phyloP scores from a whole-genome alignment of 1,139 yeast genomes.

The Debaryomyces udenii region DNA sequence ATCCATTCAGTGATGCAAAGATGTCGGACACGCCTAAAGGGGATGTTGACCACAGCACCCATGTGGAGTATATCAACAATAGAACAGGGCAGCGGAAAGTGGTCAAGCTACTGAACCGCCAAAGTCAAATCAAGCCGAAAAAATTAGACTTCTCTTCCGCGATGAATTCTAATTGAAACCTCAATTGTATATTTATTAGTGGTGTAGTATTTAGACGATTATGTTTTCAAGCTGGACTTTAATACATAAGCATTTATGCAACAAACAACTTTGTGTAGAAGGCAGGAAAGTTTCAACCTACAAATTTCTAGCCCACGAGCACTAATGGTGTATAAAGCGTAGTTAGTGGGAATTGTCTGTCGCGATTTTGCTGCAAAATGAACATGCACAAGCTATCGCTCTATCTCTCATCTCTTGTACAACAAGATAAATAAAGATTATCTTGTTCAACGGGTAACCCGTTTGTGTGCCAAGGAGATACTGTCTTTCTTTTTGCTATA shows the following conservation, averaged over 20 bases:
- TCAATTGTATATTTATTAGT: background rate
- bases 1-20: constrained; percentile 10
- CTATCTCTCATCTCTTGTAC: no score
- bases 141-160: constrained; percentile 35
- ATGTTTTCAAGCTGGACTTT: constrained; percentile 8
- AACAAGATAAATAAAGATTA: no score
- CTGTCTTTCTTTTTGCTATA: no score
- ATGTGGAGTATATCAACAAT: constrained; percentile 41
- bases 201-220: constrained; percentile 1
- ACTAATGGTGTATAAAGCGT: no score
- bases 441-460: no score
- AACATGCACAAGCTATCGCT: no score
- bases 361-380: no score
- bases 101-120: constrained; percentile 37
- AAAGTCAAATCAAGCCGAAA: constrained; percentile 43
- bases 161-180: background rate
- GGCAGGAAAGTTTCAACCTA: background rate
- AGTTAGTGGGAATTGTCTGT: no score
- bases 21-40: background rate
- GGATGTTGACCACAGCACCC: constrained; percentile 37
- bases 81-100: constrained; percentile 42
- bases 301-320: no score
- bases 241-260: constrained; percentile 3
- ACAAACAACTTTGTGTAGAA: background rate
- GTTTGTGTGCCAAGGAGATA: no score